Evolutionary conservation across 2,329 filamentous ascomycete genomes (phyloP).

Genomic region (Bipolaris sorokiniana): DNA sequence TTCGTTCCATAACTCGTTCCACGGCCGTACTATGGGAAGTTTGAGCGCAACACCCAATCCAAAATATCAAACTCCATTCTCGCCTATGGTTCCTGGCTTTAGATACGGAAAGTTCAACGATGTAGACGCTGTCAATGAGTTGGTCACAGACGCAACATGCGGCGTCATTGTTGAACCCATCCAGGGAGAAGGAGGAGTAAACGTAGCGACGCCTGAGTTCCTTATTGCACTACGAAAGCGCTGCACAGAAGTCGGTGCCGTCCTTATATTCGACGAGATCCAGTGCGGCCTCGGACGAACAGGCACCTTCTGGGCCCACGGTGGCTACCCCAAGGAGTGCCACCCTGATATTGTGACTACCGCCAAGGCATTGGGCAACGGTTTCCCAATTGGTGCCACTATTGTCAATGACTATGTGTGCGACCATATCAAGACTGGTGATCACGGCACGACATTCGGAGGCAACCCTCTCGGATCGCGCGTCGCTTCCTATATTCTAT

Average conservation of each 20-base stretch:
- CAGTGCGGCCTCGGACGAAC: slow-evolving; percentile 92
- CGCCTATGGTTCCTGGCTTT: slow-evolving; percentile 95
- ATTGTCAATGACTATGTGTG: slow-evolving; percentile 71
- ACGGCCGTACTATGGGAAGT: slow-evolving; percentile 94
- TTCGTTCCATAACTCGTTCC: slow-evolving; percentile 90
- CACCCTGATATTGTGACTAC: slow-evolving; percentile 95
- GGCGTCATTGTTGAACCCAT: slow-evolving; percentile 97
- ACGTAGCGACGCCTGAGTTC: slow-evolving; percentile 82
- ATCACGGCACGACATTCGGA: slow-evolving; percentile 94
- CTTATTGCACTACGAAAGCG: slow-evolving; percentile 80
- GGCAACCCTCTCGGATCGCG: slow-evolving; percentile 87
- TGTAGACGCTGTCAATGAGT: slow-evolving; percentile 68
- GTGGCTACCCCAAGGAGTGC: slow-evolving; percentile 72
- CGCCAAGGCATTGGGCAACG: slow-evolving; percentile 95
- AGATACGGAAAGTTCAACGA: slow-evolving; percentile 87
- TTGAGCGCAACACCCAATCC: slow-evolving; percentile 96
- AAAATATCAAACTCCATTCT: slow-evolving; percentile 95
- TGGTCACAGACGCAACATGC: slow-evolving; percentile 86
- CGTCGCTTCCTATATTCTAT: slow-evolving; percentile 84
- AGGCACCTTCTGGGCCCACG: slow-evolving; percentile 89
- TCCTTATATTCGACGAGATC: slow-evolving; percentile 95
- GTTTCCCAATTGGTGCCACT: slow-evolving; percentile 90
- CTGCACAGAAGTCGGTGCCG: slow-evolving; percentile 84
- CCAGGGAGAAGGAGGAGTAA: slow-evolving; percentile 93
- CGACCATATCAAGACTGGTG: slow-evolving; percentile 73